Evolutionary conservation across 108 stramenopile genomes (phyloP).

Genomic region (Mediolabrus comicus): DNA sequence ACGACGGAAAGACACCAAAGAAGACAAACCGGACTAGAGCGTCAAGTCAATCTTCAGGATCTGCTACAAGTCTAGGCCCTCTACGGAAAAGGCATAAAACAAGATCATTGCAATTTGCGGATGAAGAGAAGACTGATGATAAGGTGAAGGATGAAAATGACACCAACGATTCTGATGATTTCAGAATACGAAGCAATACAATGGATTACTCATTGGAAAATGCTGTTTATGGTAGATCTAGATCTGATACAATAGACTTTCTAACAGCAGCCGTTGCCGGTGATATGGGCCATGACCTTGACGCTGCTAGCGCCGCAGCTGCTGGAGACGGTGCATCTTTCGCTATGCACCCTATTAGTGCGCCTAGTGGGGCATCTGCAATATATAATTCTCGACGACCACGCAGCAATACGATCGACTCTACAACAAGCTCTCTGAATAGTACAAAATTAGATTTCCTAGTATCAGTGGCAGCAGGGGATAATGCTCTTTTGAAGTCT

Average conservation of each 20-base stretch:
- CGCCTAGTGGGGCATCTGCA: slow-evolving; percentile 39
- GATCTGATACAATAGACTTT: slow-evolving; percentile 46
- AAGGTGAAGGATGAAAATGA: slow-evolving; percentile 3
- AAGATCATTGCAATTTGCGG: slow-evolving; percentile 29
- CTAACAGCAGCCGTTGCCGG: slow-evolving; percentile 46
- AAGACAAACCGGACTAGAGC: slow-evolving; percentile 29
- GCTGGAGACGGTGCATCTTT: slow-evolving; percentile 34
- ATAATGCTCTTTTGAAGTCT: slow-evolving; percentile 21
- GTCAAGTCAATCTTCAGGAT: slow-evolving; percentile 8
- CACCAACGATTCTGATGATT: slow-evolving; percentile 17
- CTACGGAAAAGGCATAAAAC: slow-evolving; percentile 25
- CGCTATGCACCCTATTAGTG: slow-evolving; percentile 36
- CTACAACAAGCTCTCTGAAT: slow-evolving; percentile 40
- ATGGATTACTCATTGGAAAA: slow-evolving; percentile 21
- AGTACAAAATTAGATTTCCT: slow-evolving; percentile 46
- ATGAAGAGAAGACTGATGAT: neutral
- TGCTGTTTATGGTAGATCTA: slow-evolving; percentile 16
- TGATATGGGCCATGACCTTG: slow-evolving; percentile 45
- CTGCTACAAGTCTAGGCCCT: slow-evolving; percentile 8
- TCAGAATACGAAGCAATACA: slow-evolving; percentile 28
- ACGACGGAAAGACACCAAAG: slow-evolving; percentile 32
- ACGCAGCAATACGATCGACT: slow-evolving; percentile 40
- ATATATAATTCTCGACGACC: slow-evolving; percentile 12
- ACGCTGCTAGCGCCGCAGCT: slow-evolving; percentile 34
- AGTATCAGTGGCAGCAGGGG: slow-evolving; percentile 37